Evolutionary conservation across 108 stramenopile genomes (phyloP), one percentile per base, ranked within the genome.

Genomic region (Conticribra weissflogii): DNA sequence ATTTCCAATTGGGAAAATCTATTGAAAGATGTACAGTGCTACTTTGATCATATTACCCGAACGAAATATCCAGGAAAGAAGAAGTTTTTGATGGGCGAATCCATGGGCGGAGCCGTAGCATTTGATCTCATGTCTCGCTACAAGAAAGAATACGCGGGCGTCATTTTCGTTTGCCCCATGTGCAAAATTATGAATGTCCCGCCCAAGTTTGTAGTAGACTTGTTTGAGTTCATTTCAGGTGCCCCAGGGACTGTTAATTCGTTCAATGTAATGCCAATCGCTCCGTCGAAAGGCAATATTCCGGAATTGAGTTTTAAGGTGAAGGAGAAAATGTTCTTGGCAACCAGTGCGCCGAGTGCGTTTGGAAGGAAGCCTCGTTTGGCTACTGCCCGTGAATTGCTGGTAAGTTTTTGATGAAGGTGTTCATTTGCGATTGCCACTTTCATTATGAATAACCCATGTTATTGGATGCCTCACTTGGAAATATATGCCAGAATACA

Each of bases 91-190:
- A 79, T 83, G 82, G 89, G 89, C 0, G 89, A 90, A 58, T 72
- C 71, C 33, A 88, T 90, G 89, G 89, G 89, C 33, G 89, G 86
- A 17, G 89, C 89, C 1, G 72, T 88, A 0, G 83, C 81, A 28
- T 84, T 72, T 53, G 75, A 77, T 17, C 53, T 83, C 4, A 81
- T 81, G 72, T 59, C 63, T 27, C 74, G 72, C 17, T 55, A 74
- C 46, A 76, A 69, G 21, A 50, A 59, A 18, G 1, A 75, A 12
- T 83, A 78, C 34, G 72, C 66, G 5, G 89, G 89, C n/a, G 85
- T 81, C 23, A 53, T 84, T 19, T 87, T 90, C 25, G 71, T 85
- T 1, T 65, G 67, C 62, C 89, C 87, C 5, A 90, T 90, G 89
- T 83, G 85, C 69, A 87, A 87, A 66, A 74, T 90, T 28, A 47